These are phyloP conservation scores for Naganishia friedmannii DNA, from an alignment of 768 basidiomycete species.

Conservation along the genomic window DNA sequence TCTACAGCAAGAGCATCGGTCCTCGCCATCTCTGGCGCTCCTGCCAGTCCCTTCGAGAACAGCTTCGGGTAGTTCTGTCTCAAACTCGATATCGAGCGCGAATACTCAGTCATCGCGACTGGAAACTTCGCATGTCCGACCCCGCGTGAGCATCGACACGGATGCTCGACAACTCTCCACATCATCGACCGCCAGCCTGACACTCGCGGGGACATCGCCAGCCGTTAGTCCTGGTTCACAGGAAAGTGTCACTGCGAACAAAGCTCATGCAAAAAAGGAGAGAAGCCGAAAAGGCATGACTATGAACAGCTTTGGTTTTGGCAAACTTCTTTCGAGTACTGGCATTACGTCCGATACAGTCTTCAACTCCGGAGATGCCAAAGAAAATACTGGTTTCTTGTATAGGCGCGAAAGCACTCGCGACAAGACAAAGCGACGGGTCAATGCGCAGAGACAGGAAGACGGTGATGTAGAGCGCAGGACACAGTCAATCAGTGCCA, in stretches of 20 bases:
- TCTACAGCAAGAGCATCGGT: not conserved
- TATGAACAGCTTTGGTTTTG: conserved; percentile 73
- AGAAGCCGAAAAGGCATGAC: conserved; percentile 60
- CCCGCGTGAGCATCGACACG: not conserved
- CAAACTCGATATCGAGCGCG: not conserved
- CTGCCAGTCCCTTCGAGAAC: conserved; percentile 15
- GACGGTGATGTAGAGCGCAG: conserved; percentile 4
- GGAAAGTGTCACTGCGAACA: conserved; percentile 18
- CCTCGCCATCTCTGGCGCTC: not conserved
- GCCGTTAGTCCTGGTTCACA: not conserved
- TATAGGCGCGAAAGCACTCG: conserved; percentile 7
- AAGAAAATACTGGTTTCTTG: conserved; percentile 2
- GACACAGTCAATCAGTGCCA: not conserved
- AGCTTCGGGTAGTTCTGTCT: conserved; percentile 2
- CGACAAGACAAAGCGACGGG: conserved; percentile 28
- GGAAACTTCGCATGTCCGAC: not conserved
- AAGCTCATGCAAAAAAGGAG: not conserved
- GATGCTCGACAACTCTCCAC: not conserved
- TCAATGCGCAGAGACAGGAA: not conserved
- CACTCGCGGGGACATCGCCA: not conserved
- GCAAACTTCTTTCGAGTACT: conserved; percentile 63
- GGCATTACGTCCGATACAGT: conserved; percentile 27
- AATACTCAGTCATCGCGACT: conserved; percentile 1
- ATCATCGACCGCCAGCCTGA: conserved; percentile 21
- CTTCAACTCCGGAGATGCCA: not conserved